phyloP scores from a whole-genome alignment of 768 basidiomycete genomes.

The Astraeus odoratus region DNA sequence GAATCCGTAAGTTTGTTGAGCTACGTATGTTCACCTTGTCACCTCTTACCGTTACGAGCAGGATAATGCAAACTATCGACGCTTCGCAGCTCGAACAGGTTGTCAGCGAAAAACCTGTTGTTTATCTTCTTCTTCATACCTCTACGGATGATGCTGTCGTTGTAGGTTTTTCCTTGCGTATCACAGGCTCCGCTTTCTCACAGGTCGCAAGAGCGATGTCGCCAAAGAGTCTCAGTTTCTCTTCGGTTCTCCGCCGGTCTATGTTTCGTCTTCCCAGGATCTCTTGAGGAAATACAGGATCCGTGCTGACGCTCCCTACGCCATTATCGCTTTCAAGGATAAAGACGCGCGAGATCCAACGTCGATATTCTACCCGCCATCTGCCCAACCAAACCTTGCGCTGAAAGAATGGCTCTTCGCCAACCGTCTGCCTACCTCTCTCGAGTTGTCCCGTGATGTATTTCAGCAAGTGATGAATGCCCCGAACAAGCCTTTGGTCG shows the following conservation, averaged over 20 bases:
- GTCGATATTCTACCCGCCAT: constrained; percentile 30
- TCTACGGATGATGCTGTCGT: constrained; percentile 24
- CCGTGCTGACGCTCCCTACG: constrained; percentile 40
- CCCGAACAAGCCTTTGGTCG: constrained; percentile 66
- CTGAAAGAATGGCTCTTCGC: constrained; percentile 52
- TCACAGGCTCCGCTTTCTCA: not conserved
- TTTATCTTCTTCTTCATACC: constrained; percentile 54
- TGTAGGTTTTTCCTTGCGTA: constrained; percentile 17
- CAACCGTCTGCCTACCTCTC: constrained; percentile 65
- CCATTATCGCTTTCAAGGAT: constrained; percentile 63
- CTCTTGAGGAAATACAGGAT: constrained; percentile 32
- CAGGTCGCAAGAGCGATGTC: constrained; percentile 38
- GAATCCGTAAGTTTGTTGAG: constrained; percentile 44
- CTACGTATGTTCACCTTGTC: constrained; percentile 6
- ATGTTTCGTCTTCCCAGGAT: constrained; percentile 27
- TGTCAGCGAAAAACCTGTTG: constrained; percentile 41
- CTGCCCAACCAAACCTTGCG: not conserved
- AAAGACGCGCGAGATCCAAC: constrained; percentile 41
- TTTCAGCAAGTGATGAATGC: constrained; percentile 87
- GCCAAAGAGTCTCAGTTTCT: constrained; percentile 48
- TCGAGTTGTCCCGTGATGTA: constrained; percentile 70
- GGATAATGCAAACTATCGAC: constrained; percentile 34
- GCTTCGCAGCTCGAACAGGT: constrained; percentile 36
- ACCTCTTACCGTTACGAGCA: constrained; percentile 14
- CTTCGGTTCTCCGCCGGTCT: constrained; percentile 45